These are phyloP conservation scores for Talaromyces nanjingensis DNA, from an alignment of 495 filamentous ascomycete genomes.

Conservation along the genomic window DNA sequence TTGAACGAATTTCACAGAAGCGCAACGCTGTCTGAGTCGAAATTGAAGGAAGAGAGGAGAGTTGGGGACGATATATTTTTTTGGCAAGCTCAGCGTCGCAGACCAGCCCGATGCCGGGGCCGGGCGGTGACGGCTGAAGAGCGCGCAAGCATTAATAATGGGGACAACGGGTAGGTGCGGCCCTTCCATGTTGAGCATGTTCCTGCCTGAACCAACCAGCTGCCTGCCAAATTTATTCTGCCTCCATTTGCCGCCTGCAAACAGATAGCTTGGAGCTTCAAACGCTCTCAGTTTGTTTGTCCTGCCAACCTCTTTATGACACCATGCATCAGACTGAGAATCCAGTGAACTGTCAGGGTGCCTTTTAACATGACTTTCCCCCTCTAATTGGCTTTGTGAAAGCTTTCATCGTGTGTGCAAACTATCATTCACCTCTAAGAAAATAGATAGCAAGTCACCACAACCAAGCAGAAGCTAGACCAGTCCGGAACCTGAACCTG, in stretches of 20 bases:
- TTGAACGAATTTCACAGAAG: background rate
- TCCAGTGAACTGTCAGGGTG: background rate
- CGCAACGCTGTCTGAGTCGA: background rate
- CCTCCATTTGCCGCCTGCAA: constrained; percentile 3
- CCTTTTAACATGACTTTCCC: background rate
- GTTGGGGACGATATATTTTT: background rate
- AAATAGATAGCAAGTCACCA: background rate
- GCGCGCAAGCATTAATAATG: background rate
- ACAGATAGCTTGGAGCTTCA: background rate
- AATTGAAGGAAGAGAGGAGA: background rate
- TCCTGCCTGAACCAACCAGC: no score
- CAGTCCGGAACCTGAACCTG: background rate
- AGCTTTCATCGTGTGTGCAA: background rate
- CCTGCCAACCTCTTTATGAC: background rate
- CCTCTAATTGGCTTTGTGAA: background rate
- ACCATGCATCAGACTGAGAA: background rate
- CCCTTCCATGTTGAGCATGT: no score
- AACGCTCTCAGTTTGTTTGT: background rate
- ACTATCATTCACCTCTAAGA: background rate
- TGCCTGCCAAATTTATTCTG: constrained; percentile 3
- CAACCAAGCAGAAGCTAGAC: background rate
- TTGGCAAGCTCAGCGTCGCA: background rate
- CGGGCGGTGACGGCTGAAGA: background rate
- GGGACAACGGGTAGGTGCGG: background rate
- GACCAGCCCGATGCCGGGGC: background rate